phyloP scores from a whole-genome alignment of 176 grass and related monocot species.

The Rhipidocladum racemiflorum region DNA sequence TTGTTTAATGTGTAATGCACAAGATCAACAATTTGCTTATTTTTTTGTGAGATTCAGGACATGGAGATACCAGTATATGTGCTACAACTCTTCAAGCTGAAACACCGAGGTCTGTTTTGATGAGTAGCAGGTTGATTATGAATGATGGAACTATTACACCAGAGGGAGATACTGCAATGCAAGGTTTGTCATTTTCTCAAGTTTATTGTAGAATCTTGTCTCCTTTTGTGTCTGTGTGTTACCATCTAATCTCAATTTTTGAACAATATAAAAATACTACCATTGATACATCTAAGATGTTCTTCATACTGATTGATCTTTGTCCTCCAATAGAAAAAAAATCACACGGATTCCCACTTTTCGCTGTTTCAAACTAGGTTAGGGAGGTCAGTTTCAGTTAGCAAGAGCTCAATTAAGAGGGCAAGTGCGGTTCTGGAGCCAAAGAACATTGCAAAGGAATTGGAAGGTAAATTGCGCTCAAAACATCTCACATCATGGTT shows the following conservation, averaged over 20 bases:
- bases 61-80: constrained; percentile 17
- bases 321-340: constrained; percentile 36
- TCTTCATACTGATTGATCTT: constrained; percentile 21
- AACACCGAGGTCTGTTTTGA: constrained; percentile 53
- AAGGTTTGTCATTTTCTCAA: constrained; percentile 35
- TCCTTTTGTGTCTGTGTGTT: constrained; percentile 19
- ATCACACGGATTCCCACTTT: neutral
- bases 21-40: constrained; percentile 19
- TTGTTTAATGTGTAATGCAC: constrained; percentile 16
- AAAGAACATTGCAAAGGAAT: constrained; percentile 54
- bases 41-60: constrained; percentile 37
- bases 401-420: constrained; percentile 57
- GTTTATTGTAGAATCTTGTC: constrained; percentile 20
- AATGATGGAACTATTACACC: constrained; percentile 44
- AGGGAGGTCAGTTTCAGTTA: constrained; percentile 46
- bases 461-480: constrained; percentile 34
- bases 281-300: constrained; percentile 10
- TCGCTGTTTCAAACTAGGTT: constrained; percentile 48
- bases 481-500: constrained; percentile 13
- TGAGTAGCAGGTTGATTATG: constrained; percentile 33
- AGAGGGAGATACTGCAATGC: constrained; percentile 19
- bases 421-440: constrained; percentile 50
- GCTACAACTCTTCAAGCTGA: constrained; percentile 45
- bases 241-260: constrained; percentile 7
- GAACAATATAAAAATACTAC: constrained; percentile 4